Conservation (phyloP, 2,329 filamentous ascomycete genomes). For the Botrytis paeoniae region DNA sequence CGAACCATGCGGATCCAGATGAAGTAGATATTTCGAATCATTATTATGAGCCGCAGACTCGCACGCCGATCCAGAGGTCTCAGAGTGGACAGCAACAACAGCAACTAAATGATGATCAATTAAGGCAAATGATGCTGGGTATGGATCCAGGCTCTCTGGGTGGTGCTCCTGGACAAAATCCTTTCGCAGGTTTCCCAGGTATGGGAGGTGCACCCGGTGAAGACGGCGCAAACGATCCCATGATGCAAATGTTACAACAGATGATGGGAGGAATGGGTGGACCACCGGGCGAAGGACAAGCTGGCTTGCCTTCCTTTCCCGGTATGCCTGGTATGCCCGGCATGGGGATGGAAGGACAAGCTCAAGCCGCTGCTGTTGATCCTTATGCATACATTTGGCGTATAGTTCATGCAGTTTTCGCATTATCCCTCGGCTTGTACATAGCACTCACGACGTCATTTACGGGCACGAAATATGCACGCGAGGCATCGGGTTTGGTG, state of each 20-base stretch:
- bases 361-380: constrained; percentile 40
- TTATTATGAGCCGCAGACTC: constrained; percentile 56
- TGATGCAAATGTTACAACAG: constrained; percentile 74
- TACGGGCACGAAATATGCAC: constrained; percentile 58
- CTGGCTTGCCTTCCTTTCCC: constrained; percentile 38
- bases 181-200: constrained; percentile 30
- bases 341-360: constrained; percentile 17
- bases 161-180: constrained; percentile 27
- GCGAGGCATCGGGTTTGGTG: background rate
- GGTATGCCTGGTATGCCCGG: constrained; percentile 39
- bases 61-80: constrained; percentile 41
- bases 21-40: constrained; percentile 76
- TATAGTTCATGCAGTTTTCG: constrained; percentile 69
- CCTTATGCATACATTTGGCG: constrained; percentile 61
- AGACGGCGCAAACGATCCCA: constrained; percentile 53
- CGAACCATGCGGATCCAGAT: constrained; percentile 56
- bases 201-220: constrained; percentile 29
- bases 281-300: constrained; percentile 36
- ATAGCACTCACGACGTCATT: constrained; percentile 67
- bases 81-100: constrained; percentile 32
- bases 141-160: constrained; percentile 43
- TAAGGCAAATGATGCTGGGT: constrained; percentile 64
- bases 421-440: constrained; percentile 67
- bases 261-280: constrained; percentile 56
- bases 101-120: constrained; percentile 54